Evolutionary conservation across 768 basidiomycete species (phyloP).

Genomic region (Obba rivulosa): DNA sequence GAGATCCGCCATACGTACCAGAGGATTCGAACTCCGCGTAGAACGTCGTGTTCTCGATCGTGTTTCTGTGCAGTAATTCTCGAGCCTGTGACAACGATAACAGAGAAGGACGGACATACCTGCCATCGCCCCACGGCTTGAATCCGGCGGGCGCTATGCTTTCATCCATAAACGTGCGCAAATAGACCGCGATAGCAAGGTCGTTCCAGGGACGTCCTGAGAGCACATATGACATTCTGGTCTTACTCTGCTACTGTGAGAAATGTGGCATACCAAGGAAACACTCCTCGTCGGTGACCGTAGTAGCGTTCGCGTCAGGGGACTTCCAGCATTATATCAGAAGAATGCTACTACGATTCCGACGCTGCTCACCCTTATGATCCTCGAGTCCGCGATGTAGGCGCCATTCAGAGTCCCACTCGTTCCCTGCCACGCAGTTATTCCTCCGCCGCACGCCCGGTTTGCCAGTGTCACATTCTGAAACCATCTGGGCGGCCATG

Average conservation of each 20-base stretch:
- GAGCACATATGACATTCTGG: neutral
- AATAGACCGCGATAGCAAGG: slow-evolving; percentile 47
- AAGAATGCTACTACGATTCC: too few species aligned
- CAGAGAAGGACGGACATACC: slow-evolving; percentile 23
- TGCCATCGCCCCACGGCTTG: slow-evolving; percentile 39
- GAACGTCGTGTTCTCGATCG: slow-evolving; percentile 48
- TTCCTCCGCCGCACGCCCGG: slow-evolving; percentile 61
- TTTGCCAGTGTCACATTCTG: slow-evolving; percentile 40
- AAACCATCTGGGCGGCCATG: too few species aligned
- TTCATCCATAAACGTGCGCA: slow-evolving; percentile 54
- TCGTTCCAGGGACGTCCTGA: slow-evolving; percentile 55
- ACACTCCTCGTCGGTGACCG: slow-evolving; percentile 38
- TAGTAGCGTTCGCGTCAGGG: slow-evolving; percentile 50
- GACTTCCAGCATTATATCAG: slow-evolving; percentile 31
- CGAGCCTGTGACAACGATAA: neutral
- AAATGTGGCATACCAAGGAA: slow-evolving; percentile 38
- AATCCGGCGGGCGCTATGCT: slow-evolving; percentile 48
- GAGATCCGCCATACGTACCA: slow-evolving; percentile 35
- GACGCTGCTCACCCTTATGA: slow-evolving; percentile 28
- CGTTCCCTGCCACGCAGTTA: slow-evolving; percentile 61
- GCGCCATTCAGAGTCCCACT: slow-evolving; percentile 50
- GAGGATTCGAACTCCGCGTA: slow-evolving; percentile 54
- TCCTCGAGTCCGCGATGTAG: slow-evolving; percentile 48
- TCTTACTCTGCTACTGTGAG: neutral
- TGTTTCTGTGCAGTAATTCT: slow-evolving; percentile 25